Evolutionary conservation across 306 rosid species (phyloP), one percentile per base, ranked within the genome.

Genomic region (Trifolium fragiferum): DNA sequence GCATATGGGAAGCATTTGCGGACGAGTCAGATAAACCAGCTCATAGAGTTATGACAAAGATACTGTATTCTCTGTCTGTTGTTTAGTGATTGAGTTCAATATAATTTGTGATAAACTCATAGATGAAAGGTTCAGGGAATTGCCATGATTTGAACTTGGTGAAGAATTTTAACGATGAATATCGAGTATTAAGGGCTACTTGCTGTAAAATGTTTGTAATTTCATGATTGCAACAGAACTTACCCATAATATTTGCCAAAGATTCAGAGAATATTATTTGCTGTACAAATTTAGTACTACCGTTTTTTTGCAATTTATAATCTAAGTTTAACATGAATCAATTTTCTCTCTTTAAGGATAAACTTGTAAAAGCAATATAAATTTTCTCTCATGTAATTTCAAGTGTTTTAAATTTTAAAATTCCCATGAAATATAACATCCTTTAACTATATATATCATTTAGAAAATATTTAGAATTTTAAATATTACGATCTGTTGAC

Each of bases 21-120:
- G 76, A 60, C 59, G 81, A 79, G 37, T 73, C 55, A 55, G 79
- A 86, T 79, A 64, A 68, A 40, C 73, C 68, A 38, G 64, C 76
- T 68, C 53, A 81, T 66, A 41, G 64, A 66, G 79, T 65, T 63
- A 51, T 60, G 54, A 40, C 79, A 41, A 70, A 20, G 66, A 58
- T 78, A 71, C 51, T 86, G 49, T 79, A 72, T 68, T 49, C 60
- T 55, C 60, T 55, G 30, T 49, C 54, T 55, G 30, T 75, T 69
- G 19, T 74, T 76, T 72, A 80, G 82, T 69, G 80, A 74, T 61
- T 66, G 73, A 77, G 63, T 46, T 69, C 74, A 76, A 66, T 64
- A 65, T 64, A 65, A 60, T 23, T 58, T 84, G 78, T 59, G 75
- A 68, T 72, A 69, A 67, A 40, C 64, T 65, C 44, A 19, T 46